Evolutionary conservation across 1,139 yeast genomes (phyloP).

Genomic region (Scheffersomyces parashehatae): DNA sequence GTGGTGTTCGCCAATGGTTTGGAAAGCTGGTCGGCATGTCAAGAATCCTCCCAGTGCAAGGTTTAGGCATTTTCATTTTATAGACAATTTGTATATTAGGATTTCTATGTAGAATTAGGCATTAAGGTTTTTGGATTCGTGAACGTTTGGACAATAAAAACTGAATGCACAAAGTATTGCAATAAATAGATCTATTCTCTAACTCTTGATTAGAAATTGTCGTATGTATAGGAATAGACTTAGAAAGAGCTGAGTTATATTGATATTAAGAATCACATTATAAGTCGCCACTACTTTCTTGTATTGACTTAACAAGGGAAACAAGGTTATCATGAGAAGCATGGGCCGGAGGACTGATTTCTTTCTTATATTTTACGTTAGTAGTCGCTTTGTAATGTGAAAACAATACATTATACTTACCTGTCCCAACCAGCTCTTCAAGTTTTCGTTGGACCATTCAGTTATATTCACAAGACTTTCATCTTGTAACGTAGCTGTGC

Average conservation of each 20-base stretch:
- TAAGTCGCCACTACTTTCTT: slow-evolving; percentile 27
- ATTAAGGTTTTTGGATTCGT: too few species aligned
- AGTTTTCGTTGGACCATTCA: slow-evolving; percentile 42
- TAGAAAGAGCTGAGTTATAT: slow-evolving; percentile 20
- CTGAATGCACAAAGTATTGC: too few species aligned
- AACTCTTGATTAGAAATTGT: slow-evolving; percentile 2
- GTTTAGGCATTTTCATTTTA: too few species aligned
- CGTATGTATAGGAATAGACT: slow-evolving; percentile 5
- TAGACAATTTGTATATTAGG: too few species aligned
- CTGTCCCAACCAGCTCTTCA: slow-evolving; percentile 35
- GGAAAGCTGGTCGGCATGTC: slow-evolving; percentile 29
- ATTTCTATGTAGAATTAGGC: too few species aligned
- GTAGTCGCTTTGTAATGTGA: slow-evolving; percentile 17
- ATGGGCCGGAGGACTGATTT: slow-evolving; percentile 47
- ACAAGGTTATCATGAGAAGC: slow-evolving; percentile 50
- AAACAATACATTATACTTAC: slow-evolving; percentile 23
- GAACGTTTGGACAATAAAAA: too few species aligned
- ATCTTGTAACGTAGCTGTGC: slow-evolving; percentile 13
- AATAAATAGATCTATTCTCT: neutral
- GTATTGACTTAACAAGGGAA: slow-evolving; percentile 48
- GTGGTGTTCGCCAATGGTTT: slow-evolving; percentile 47
- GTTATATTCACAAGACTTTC: slow-evolving; percentile 29
- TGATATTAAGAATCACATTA: slow-evolving; percentile 19
- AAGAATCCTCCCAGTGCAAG: too few species aligned
- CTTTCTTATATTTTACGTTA: slow-evolving; percentile 40